Evolutionary conservation across 768 basidiomycete genomes (phyloP), one percentile per base, ranked within the genome.

Genomic region (Exsudoporus frostii): DNA sequence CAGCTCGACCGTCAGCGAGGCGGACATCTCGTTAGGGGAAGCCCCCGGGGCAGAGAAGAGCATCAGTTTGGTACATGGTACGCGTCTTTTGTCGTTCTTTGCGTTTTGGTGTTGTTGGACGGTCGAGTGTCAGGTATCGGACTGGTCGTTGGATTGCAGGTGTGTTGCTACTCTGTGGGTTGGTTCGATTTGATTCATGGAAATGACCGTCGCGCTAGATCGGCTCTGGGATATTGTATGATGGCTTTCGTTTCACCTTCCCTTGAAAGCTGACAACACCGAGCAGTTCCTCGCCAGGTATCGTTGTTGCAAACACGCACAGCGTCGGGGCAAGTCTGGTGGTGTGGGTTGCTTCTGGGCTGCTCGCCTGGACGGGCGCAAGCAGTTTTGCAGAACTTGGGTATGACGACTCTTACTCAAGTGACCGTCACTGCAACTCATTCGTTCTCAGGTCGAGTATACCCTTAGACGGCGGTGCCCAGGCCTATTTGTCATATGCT

Each of bases 321-420:
- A 92, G 89, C 60, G 90, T 94, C 1, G 96, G 95, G 11, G 90
- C 93, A 11, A 93, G 93, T 73, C 71, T 98, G 14, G 33, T 79
- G 17, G 90, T 97, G 5, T 98, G 96, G 95, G 57, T 90, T 7
- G 74, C 79, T 3, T 86, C 90, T 50, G 96, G 94, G 7, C 49
- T 95, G 22, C 74, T 98, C 10, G 91, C 83, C 7, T 98, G 95
- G 96, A 97, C 96, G 4, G 96, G 96, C 19, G 93, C 92, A 25
- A 93, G 90, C 68, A 93, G 90, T 65, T 97, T 86, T 66, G 92
- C 92, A 9, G 93, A 97, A 69, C 76, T 97, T 53, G 96, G 95
- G 47, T 86, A 86, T 39, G 88, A 37, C 71, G 7, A 42, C 8
- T 36, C 17, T 29, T 37, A 2, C 13, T 17, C 44, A 0, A n/a